Conservation (phyloP, 768 basidiomycete genomes). For the Mycena alexandri region DNA sequence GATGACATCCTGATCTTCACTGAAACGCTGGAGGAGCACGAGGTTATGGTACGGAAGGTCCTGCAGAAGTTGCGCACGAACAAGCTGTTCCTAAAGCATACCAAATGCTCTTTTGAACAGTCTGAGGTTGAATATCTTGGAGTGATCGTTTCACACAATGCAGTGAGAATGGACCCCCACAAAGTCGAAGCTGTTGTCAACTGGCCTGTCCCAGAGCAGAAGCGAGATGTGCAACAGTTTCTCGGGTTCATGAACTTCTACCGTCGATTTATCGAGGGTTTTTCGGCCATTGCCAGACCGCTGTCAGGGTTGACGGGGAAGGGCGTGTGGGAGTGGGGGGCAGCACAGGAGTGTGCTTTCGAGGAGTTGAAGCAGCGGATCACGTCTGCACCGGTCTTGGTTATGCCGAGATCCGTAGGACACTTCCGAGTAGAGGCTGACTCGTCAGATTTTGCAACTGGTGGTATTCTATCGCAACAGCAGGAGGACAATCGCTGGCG, state of each 20-base stretch:
- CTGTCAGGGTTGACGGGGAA: not conserved
- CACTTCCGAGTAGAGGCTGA: too few species aligned
- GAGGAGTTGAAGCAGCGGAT: too few species aligned
- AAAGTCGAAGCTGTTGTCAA: not conserved
- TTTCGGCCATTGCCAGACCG: not conserved
- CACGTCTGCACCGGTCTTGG: too few species aligned
- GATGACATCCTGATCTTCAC: too few species aligned
- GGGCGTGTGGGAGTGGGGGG: not conserved
- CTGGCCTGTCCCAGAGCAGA: not conserved
- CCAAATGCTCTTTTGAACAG: not conserved
- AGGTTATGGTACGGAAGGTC: not conserved
- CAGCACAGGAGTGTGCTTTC: too few species aligned
- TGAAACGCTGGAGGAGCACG: not conserved
- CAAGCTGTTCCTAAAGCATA: not conserved
- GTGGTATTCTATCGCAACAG: too few species aligned
- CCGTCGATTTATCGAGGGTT: constrained; percentile 1
- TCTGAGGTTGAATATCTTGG: not conserved
- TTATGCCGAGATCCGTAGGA: too few species aligned
- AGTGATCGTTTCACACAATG: not conserved
- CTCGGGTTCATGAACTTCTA: constrained; percentile 1
- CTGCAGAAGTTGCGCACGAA: not conserved
- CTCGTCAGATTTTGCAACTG: too few species aligned
- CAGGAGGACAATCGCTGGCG: too few species aligned
- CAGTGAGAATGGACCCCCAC: not conserved
- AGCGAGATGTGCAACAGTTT: not conserved